Base-by-base conservation (phyloP, 2,329 filamentous ascomycete genomes). In the Penicillium crustosum region DNA sequence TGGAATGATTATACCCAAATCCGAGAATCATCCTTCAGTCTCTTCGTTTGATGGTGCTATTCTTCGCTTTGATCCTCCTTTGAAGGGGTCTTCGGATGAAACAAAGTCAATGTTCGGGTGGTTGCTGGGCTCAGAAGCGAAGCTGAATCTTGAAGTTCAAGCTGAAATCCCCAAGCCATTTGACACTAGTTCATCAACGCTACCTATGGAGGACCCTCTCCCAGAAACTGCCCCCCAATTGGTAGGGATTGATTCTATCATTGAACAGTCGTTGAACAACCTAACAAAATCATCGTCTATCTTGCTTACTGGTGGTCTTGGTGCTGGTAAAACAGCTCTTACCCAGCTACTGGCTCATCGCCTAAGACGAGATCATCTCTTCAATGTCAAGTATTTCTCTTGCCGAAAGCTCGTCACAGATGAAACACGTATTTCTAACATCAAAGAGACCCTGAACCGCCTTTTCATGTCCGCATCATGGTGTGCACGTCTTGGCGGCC, bases 401-500 rank as follows among this genome's bases (percentile, higher is more conserved):
- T 97, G 93, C 67, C 86, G 90, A 29, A 93, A 90, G 61, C 81
- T 97, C 4, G 88, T 96, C 29, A 96, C 89, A 1, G 93, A 97
- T 60, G 94, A 99, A 73, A 95, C 88, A 39, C 85, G 93, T 57
- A 86, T 97, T 15, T 89, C 91, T 2, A 91, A 89, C 0, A 91
- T 99, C 75, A 97, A 96, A 70, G 93, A 97, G 69, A 94, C 87
- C 0, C 77, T 99, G 6, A 88, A 85, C 50, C 85, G 91, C 17
- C 76, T 96, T 2, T 97, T 99, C 72, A 91, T 94, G 81, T 84
- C 86, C 21, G 94, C 94, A 3, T 89, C 90, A 42, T 99, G 94
- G 94, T 92, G 91, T 38, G 91, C 93, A 36, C 84, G 93, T 59
- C 82, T 94, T 0, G 93, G 92, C 23, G 94, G 94, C 5, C 88